Evolutionary conservation across 2,329 filamentous ascomycete species (phyloP).

Genomic region (Orbilia blumenaviensis): DNA sequence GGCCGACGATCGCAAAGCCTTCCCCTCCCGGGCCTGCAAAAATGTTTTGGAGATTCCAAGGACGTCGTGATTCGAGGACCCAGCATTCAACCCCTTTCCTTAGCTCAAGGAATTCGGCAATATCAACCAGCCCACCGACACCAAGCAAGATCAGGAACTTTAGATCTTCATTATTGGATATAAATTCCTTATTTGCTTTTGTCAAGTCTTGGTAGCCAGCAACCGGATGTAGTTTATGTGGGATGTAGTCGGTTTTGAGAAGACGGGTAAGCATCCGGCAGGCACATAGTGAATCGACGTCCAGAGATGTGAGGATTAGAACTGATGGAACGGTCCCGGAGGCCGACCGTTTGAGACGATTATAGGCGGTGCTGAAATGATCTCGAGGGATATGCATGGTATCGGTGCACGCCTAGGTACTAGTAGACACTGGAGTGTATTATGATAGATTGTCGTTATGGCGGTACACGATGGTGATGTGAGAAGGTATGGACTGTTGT

Average conservation of each 20-base stretch:
- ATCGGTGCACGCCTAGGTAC: too few relatives aligned
- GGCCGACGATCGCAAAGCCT: conserved; percentile 36
- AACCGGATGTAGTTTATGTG: conserved; percentile 95
- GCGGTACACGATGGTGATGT: neutral
- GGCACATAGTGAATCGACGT: conserved; percentile 93
- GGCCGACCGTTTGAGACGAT: conserved; percentile 88
- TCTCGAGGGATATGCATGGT: conserved; percentile 93
- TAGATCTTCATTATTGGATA: conserved; percentile 57
- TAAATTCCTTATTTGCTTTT: conserved; percentile 61
- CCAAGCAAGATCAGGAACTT: conserved; percentile 84
- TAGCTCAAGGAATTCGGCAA: conserved; percentile 80
- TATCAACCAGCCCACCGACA: conserved; percentile 88
- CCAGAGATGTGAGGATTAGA: conserved; percentile 88
- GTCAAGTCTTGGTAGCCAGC: conserved; percentile 90
- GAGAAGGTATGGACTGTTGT: neutral
- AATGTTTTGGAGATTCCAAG: conserved; percentile 94
- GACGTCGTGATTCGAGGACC: conserved; percentile 88
- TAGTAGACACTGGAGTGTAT: neutral
- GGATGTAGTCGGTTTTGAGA: conserved; percentile 97
- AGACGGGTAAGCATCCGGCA: conserved; percentile 91
- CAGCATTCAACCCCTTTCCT: conserved; percentile 87
- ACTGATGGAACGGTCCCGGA: conserved; percentile 79
- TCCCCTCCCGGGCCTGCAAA: conserved; percentile 71
- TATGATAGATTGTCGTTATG: neutral
- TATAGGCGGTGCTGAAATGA: conserved; percentile 89